phyloP scores from a whole-genome alignment of 169 alveolate genomes.

The Neospora caninum region DNA sequence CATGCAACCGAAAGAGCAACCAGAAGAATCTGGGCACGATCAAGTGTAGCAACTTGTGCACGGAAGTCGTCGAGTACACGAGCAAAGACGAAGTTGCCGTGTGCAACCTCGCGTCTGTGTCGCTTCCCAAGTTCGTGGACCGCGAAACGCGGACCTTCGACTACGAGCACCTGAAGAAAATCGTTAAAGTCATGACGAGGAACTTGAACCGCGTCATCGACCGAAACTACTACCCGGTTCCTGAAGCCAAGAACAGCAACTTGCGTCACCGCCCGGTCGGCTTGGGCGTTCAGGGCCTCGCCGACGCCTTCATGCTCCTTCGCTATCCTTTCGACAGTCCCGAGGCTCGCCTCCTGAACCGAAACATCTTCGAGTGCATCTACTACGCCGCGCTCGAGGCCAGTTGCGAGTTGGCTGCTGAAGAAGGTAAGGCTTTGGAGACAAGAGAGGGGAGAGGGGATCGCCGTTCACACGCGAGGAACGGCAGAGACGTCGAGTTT shows the following conservation, averaged over 20 bases:
- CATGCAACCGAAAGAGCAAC: slow-evolving; percentile 95
- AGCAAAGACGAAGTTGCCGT: slow-evolving; percentile 97
- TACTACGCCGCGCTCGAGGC: slow-evolving; percentile 96
- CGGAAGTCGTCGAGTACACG: slow-evolving; percentile 98
- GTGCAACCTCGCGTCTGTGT: slow-evolving; percentile 98
- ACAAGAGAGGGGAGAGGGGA: no score
- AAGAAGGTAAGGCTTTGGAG: slow-evolving; percentile 76
- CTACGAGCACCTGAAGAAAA: slow-evolving; percentile 83
- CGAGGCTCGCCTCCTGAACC: slow-evolving; percentile 92
- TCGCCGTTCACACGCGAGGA: no score
- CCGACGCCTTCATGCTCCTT: slow-evolving; percentile 96
- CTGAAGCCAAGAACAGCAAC: slow-evolving; percentile 94
- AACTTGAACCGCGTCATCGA: slow-evolving; percentile 97
- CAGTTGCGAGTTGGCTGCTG: slow-evolving; percentile 94
- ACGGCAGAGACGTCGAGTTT: no score
- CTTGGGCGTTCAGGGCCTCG: slow-evolving; percentile 98
- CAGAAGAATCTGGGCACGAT: slow-evolving; percentile 98
- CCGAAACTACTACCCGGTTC: slow-evolving; percentile 94
- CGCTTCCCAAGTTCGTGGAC: slow-evolving; percentile 87
- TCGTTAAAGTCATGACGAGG: slow-evolving; percentile 91
- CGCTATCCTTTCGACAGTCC: slow-evolving; percentile 95
- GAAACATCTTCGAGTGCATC: slow-evolving; percentile 96
- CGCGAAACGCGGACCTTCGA: slow-evolving; percentile 76
- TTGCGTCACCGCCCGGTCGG: slow-evolving; percentile 98
- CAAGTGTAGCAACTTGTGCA: slow-evolving; percentile 95